phyloP scores from a whole-genome alignment of 192 early-diverging fungal genomes.

The Umbelopsis sp. region DNA sequence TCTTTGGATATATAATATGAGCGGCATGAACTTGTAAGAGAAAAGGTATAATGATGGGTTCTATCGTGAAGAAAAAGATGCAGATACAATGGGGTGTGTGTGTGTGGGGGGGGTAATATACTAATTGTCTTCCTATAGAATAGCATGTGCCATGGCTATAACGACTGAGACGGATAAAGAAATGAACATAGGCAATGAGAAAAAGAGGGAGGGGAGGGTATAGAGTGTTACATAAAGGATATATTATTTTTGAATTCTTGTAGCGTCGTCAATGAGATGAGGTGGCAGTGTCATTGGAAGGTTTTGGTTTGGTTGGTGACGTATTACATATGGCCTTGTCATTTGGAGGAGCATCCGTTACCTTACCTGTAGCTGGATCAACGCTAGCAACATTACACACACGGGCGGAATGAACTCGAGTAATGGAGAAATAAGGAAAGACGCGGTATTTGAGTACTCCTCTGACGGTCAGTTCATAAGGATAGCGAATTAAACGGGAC shows the following conservation, averaged over 20 bases:
- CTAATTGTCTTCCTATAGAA: neutral
- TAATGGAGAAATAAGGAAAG: constrained; percentile 20
- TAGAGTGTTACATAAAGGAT: neutral
- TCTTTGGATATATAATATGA: no score
- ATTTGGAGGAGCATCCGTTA: constrained; percentile 13
- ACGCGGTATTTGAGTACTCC: constrained; percentile 35
- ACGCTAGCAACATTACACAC: constrained; percentile 31
- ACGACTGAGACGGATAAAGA: neutral
- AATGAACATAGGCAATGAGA: neutral
- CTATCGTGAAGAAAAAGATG: no score
- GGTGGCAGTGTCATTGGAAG: neutral
- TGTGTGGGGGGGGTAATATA: no score
- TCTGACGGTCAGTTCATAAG: constrained; percentile 38
- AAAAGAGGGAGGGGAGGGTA: neutral
- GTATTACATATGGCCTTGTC: constrained; percentile 31
- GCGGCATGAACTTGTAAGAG: no score
- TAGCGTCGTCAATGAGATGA: neutral
- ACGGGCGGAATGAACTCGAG: constrained; percentile 21
- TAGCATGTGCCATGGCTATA: neutral
- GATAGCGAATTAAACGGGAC: constrained; percentile 35
- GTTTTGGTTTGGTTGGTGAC: neutral
- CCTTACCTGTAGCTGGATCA: constrained; percentile 36
- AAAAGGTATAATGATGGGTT: no score
- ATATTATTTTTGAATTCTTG: neutral
- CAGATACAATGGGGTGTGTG: neutral